A percentile compares a stretch with the other conserved stretches of the same genome.
Evolutionary conservation across 139 green algal species (phyloP).

Genomic region (Astrephomene gubernaculifera): DNA sequence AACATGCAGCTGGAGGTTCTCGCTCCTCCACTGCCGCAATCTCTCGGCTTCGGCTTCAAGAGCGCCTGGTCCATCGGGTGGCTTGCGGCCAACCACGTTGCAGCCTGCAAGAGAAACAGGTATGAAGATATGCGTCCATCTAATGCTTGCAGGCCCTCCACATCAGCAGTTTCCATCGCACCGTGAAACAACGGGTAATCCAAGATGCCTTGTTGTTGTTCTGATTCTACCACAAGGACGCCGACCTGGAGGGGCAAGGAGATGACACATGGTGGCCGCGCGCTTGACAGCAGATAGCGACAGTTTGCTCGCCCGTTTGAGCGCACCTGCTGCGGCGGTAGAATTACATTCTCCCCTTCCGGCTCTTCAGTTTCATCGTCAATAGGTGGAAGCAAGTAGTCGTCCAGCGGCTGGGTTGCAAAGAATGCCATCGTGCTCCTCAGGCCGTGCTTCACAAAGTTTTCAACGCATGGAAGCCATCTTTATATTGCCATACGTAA

Average conservation of each 20-base stretch:
- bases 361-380: not conserved
- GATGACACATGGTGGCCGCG: not conserved
- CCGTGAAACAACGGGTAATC: constrained; percentile 16
- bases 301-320: not conserved
- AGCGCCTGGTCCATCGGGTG: not conserved
- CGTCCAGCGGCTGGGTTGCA: not conserved
- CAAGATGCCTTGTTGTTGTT: not conserved
- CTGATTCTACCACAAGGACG: not conserved
- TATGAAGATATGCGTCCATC: not conserved
- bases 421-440: not conserved
- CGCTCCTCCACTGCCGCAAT: constrained; percentile 3
- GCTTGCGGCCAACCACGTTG: constrained; percentile 6
- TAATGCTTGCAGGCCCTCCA: not conserved
- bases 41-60: not conserved
- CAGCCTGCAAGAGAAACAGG: not conserved
- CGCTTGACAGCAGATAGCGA: not conserved
- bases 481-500: no score
- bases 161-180: not conserved
- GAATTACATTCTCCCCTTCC: not conserved
- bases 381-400: not conserved
- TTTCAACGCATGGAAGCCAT: no score
- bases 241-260: constrained; percentile 1
- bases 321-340: constrained; percentile 10
- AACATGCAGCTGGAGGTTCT: constrained; percentile 10
- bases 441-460: not conserved